Conservation (phyloP, 2,329 filamentous ascomycete genomes). For the Orbilia brochopaga region DNA sequence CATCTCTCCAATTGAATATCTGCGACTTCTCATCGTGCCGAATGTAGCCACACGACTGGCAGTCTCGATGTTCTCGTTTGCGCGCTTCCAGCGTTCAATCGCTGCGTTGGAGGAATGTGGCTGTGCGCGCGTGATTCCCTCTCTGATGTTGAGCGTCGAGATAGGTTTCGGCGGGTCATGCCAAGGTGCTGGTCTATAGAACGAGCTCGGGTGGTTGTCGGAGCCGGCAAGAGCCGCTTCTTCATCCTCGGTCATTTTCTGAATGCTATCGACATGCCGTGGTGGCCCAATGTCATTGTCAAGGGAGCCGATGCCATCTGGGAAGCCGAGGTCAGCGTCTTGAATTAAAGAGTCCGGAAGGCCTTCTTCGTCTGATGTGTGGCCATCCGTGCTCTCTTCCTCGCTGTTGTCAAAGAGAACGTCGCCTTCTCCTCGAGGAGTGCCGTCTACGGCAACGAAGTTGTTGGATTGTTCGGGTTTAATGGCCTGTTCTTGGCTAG, state of each 20-base stretch:
- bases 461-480: constrained; percentile 25
- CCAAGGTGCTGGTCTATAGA: constrained; percentile 55
- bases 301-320: constrained; percentile 39
- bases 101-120: constrained; percentile 62
- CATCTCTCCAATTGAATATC: constrained; percentile 53
- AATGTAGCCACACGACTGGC: constrained; percentile 57
- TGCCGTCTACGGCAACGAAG: constrained; percentile 34
- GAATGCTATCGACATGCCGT: constrained; percentile 40
- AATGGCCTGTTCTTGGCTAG: constrained; percentile 6
- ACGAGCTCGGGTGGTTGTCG: constrained; percentile 55
- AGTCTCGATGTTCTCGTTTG: constrained; percentile 61
- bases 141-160: constrained; percentile 56
- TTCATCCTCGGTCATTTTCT: constrained; percentile 54
- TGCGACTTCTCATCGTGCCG: constrained; percentile 54
- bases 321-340: constrained; percentile 32
- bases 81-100: constrained; percentile 60
- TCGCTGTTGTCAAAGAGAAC: constrained; percentile 47
- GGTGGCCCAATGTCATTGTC: constrained; percentile 39
- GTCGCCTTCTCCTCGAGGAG: constrained; percentile 45
- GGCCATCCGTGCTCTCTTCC: constrained; percentile 42
- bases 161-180: constrained; percentile 58
- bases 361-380: constrained; percentile 44
- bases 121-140: constrained; percentile 58
- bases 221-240: constrained; percentile 51
- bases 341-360: constrained; percentile 43